Evolutionary conservation across 306 rosid species (phyloP).

Genomic region (Prunus campanulata): DNA sequence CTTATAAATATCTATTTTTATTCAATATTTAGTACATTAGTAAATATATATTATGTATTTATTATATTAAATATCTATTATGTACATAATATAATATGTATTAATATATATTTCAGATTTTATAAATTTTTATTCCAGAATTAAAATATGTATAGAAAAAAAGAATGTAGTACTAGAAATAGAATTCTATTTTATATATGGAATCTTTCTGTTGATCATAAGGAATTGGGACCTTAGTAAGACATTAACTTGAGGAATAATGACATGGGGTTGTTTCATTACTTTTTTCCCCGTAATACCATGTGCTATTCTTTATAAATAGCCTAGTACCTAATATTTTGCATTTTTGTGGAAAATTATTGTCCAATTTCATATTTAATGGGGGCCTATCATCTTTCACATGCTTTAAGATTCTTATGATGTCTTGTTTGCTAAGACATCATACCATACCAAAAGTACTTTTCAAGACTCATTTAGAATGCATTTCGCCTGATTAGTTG

Average conservation of each 20-base stretch:
- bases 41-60: not conserved
- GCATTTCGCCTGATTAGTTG: not conserved
- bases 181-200: not conserved
- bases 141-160: not conserved
- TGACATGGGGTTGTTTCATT: not conserved
- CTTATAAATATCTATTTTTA: not conserved
- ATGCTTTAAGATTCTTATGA: not conserved
- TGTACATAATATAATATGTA: not conserved
- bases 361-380: not conserved
- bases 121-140: not conserved
- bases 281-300: not conserved
- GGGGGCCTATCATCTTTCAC: not conserved
- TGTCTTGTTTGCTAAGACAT: not conserved
- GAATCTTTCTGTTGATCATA: not conserved
- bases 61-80: not conserved
- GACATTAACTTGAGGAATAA: not conserved
- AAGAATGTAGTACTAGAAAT: not conserved
- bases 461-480: not conserved
- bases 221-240: not conserved
- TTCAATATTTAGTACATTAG: not conserved
- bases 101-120: not conserved
- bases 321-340: not conserved
- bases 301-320: not conserved
- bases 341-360: not conserved
- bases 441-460: not conserved